Evolutionary conservation across 2,329 filamentous ascomycete genomes (phyloP), one percentile per base, ranked within the genome.

Genomic region (Talaromyces sp.): DNA sequence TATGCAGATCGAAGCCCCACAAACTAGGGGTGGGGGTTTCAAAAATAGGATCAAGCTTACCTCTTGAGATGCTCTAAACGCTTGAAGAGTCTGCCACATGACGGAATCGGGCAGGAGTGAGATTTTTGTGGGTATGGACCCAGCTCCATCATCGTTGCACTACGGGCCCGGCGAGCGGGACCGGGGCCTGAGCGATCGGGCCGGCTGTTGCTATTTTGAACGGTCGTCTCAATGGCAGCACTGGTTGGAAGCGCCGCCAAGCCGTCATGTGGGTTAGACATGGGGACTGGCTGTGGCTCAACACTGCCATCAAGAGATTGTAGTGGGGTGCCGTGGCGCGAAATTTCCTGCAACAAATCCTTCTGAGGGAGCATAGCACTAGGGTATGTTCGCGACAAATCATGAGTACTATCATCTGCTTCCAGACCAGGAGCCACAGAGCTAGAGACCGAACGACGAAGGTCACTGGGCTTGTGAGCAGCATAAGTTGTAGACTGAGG

Each of bases 101-200:
- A 95, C 24, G 94, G 94, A 68, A 99, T 99, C n/a, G 94, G 94
- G 79, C 94, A 99, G 2, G 93, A 97, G 76, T 99, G 94, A 36
- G 92, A 96, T 77, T 99, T 99, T 71, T 96, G 91, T 47, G 94
- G 91, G 72, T 97, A 97, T 13, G 95, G 94, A 29, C 91, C 91
- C 58, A 97, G 84, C 74, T 99, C 94, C 88, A 95, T 95, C 75
- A 95, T 89, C 3, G 94, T 97, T 47, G 94, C 93, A 63, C 92
- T 97, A 61, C 93, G 87, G 60, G 94, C 94, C 67, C 94, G 86
- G 65, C 94, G 89, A 66, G 94, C 88, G 54, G 91, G 90, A 55
- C 88, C 90, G 56, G 86, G 86, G 69, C 53, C 65, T 37, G 63
- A 64, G 33, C 69, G 78, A 67, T 74, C 83, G 58, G 78, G 85